Evolutionary conservation across 345 rosid genomes (phyloP), one percentile per base, ranked within the genome.

Genomic region (Melastoma malabathricum): DNA sequence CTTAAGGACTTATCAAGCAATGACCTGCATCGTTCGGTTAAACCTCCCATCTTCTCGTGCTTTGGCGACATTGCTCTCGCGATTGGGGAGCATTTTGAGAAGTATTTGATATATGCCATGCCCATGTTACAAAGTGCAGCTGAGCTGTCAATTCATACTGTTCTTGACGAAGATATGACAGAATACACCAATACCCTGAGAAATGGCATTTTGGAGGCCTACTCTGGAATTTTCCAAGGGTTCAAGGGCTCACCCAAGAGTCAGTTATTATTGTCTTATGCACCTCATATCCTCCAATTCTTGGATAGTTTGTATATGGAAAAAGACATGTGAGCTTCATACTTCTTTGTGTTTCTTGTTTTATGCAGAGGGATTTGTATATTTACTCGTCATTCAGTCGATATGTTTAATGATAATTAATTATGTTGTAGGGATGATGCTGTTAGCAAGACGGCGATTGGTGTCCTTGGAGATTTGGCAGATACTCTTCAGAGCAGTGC

Each of bases 391-490:
- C 46, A n/a, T 13, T 25, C 49, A 22, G 20, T 23, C 34, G 15
- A 6, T 2, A 27, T 1, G 14, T 10, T 48, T 39, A 61, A 13
- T 39, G 15, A 13, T 6, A 8, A 15, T 48, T 39, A 59, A 13
- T 56, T 51, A 31, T 59, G 45, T 54, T 23, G 59, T 50, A 77
- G 83, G 83, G 83, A 77, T 55, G 83, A 77, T 29, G 55, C 48
- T 51, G 83, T 74, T 31, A 63, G 45, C 56, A 77, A 71, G 71
- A 64, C 83, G 4, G 82, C 82, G 19, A 73, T 77, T 18, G 82
- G 82, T 43, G 79, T 77, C 49, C 75, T 77, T 29, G 82, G 82
- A 51, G 82, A 77, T 61, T 59, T 77, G 50, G 82, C 82, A 15
- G 82, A 77, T 63, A 77, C 82, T 22, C 60, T 77, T 59, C 79